Evolutionary conservation across 2,329 filamentous ascomycete species (phyloP).

Genomic region (Botrytis fabae): DNA sequence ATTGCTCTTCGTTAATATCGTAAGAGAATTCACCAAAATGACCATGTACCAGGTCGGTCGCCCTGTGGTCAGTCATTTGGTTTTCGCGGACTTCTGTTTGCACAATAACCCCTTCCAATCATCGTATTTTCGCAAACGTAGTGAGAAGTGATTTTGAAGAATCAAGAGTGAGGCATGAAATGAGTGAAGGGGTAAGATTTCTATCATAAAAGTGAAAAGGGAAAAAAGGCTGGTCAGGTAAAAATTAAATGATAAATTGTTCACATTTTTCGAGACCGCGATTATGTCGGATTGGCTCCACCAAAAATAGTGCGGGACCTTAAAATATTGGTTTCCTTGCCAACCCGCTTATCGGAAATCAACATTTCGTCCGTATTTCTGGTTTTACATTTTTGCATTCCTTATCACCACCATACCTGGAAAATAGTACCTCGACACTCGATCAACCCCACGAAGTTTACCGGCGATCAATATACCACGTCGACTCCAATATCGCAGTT

Average conservation of each 20-base stretch:
- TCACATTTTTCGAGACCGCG: constrained; percentile 5
- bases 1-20: constrained; percentile 38
- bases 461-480: background rate
- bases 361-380: background rate
- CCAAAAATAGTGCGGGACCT: background rate
- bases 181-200: background rate
- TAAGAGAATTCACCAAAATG: constrained; percentile 54
- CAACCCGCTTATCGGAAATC: constrained; percentile 23
- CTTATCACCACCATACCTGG: background rate
- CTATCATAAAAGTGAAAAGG: background rate
- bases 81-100: constrained; percentile 35
- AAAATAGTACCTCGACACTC: background rate
- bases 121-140: constrained; percentile 27
- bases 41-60: constrained; percentile 53
- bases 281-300: constrained; percentile 7
- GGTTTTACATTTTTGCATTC: background rate
- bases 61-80: constrained; percentile 43
- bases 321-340: constrained; percentile 24
- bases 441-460: background rate
- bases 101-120: constrained; percentile 28
- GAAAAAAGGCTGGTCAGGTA: constrained; percentile 5
- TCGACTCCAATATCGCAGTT: background rate
- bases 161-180: background rate
- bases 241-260: constrained; percentile 14
- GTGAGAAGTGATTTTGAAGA: background rate